Evolutionary conservation across 306 rosid species (phyloP), one percentile per base, ranked within the genome.

Genomic region (Coriaria nepalensis): DNA sequence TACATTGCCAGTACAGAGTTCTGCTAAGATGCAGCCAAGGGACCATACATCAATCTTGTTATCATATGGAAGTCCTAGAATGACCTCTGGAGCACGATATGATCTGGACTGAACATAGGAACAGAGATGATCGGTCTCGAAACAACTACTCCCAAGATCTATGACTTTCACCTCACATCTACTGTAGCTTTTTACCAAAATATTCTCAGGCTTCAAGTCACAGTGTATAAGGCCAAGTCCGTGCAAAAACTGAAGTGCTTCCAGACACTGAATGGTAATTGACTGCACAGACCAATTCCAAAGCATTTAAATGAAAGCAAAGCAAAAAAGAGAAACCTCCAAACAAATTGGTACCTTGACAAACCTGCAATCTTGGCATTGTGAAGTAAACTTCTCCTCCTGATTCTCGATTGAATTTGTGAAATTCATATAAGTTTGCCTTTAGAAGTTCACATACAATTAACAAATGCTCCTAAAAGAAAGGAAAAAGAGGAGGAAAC

Each of bases 41-140:
- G 98, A 92, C 98, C 98, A 92, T 53, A 92, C 68, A 68, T 92
- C 98, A 57, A 92, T 92, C 86, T 92, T 85, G 72, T 85, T 85
- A 59, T 82, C 86, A 73, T 92, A 92, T 43, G 96, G 67, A 77
- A 85, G 93, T 54, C 98, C 98, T 74, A 92, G 66, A 50, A 92
- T 85, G 73, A 92, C 98, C 81, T 92, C 98, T 5, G 98, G 98
- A 65, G 98, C 96, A n/a, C 98, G 96, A 78, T 92, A 92, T 54
- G 98, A 85, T 73, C 98, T 82, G 40, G 98, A 92, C 59, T 92
- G 98, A 61, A 92, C 98, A 43, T 92, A 92, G 8, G 96, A 85
- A 71, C 96, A 92, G 63, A 92, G 94, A 63, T 92, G 98, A 82
- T 92, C 98, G 0, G 98, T 92, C 76, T 82, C 98, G 53, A 77